phyloP scores from a whole-genome alignment of 352 stramenopile genomes.

The Globisporangium nagaii region DNA sequence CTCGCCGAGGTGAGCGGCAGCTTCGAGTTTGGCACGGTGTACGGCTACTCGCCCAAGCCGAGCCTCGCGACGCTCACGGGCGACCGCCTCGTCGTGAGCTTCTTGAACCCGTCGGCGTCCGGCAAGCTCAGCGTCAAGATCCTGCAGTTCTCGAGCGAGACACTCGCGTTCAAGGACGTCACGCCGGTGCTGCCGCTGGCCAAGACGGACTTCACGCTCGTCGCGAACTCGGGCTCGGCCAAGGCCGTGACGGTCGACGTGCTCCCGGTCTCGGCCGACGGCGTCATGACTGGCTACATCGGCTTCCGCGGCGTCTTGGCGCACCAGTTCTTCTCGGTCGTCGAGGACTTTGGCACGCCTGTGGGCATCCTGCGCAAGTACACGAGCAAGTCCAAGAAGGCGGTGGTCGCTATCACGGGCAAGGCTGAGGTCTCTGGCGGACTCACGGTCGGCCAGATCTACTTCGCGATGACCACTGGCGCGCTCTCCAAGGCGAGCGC shows the following conservation, averaged over 20 bases:
- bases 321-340: slow-evolving; percentile 37
- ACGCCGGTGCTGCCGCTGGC: slow-evolving; percentile 44
- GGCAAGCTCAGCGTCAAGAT: slow-evolving; percentile 44
- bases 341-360: slow-evolving; percentile 38
- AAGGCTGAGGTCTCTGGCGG: slow-evolving; percentile 26
- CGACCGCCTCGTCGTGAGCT: slow-evolving; percentile 55
- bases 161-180: slow-evolving; percentile 37
- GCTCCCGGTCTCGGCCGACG: slow-evolving; percentile 35
- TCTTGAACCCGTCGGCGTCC: slow-evolving; percentile 46
- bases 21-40: slow-evolving; percentile 35
- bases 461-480: slow-evolving; percentile 61
- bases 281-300: slow-evolving; percentile 39
- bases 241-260: slow-evolving; percentile 34
- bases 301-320: slow-evolving; percentile 23
- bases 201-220: slow-evolving; percentile 25
- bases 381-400: slow-evolving; percentile 17
- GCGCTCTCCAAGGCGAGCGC: slow-evolving; percentile 18
- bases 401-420: slow-evolving; percentile 24
- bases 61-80: slow-evolving; percentile 31
- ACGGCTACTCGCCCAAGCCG: slow-evolving; percentile 33
- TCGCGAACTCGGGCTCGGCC: slow-evolving; percentile 2
- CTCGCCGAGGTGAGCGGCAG: slow-evolving; percentile 29
- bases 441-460: slow-evolving; percentile 23
- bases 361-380: slow-evolving; percentile 42
- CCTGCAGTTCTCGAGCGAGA: slow-evolving; percentile 34